These are phyloP conservation scores for Leccinellum luteum DNA, from an alignment of 768 basidiomycete genomes.

Conservation along the genomic window DNA sequence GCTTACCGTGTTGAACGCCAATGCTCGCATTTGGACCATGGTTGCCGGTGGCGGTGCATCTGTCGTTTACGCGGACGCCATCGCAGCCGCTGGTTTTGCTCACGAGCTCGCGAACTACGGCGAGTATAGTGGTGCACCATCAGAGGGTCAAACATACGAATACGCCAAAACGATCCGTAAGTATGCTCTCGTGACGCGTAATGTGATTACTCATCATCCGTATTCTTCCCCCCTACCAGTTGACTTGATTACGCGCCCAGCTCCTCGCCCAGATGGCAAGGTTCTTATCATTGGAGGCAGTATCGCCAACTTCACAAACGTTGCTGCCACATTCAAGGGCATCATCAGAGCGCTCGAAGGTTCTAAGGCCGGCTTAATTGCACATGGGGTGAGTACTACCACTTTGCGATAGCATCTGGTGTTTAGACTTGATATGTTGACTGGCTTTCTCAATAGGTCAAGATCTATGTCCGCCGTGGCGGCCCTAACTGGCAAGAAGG, in stretches of 20 bases:
- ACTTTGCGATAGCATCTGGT: neutral
- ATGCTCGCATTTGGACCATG: conserved; percentile 99
- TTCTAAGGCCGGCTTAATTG: conserved; percentile 81
- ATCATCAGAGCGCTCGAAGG: conserved; percentile 97
- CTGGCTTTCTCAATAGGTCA: conserved; percentile 62
- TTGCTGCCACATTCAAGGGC: conserved; percentile 99
- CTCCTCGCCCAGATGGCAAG: conserved; percentile 84
- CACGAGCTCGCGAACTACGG: conserved; percentile 99
- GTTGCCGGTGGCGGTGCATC: conserved; percentile 94
- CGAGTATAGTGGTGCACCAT: conserved; percentile 98
- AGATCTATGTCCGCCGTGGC: conserved; percentile 96
- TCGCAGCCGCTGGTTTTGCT: conserved; percentile 91
- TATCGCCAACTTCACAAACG: conserved; percentile 99
- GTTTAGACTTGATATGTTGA: neutral
- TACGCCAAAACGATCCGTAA: conserved; percentile 96
- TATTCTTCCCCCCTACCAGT: conserved; percentile 41
- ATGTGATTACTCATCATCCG: neutral
- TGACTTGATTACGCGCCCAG: conserved; percentile 92
- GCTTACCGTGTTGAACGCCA: conserved; percentile 91
- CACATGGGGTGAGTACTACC: conserved; percentile 26
- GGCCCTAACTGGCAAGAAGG: conserved; percentile 99
- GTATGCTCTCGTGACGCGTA: conserved; percentile 26
- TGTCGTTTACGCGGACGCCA: conserved; percentile 71
- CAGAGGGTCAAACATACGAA: conserved; percentile 98
- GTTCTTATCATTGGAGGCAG: conserved; percentile 99